phyloP scores from a whole-genome alignment of 2,329 filamentous ascomycete species.

The Xylariaceae sp. region DNA sequence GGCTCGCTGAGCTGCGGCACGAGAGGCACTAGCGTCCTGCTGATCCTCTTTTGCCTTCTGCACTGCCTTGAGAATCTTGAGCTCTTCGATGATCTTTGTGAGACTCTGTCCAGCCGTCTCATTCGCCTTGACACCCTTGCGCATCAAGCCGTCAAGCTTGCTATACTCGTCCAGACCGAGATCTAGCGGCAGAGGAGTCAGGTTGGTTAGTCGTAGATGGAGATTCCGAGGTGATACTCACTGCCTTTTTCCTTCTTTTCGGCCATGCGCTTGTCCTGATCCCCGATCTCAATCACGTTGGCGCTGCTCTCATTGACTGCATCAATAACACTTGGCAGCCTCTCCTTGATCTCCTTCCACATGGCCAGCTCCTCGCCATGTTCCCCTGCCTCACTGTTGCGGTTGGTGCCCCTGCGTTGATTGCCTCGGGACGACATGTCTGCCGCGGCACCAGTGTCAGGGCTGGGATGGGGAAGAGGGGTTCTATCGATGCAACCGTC shows the following conservation, averaged over 20 bases:
- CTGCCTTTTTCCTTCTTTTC: conserved; percentile 30
- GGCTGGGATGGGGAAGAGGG: too few species aligned
- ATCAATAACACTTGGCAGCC: conserved; percentile 30
- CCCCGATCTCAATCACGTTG: conserved; percentile 32
- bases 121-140: conserved; percentile 30
- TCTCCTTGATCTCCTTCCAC: conserved; percentile 37
- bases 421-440: conserved; percentile 28
- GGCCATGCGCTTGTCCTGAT: conserved; percentile 35
- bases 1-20: conserved; percentile 20
- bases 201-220: too few species aligned
- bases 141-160: conserved; percentile 28
- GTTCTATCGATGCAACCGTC: too few species aligned
- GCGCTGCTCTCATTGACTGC: conserved; percentile 37
- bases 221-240: conserved; percentile 18
- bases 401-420: conserved; percentile 27
- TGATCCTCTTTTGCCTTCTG: conserved; percentile 31
- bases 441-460: background rate
- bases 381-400: conserved; percentile 33
- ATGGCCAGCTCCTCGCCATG: conserved; percentile 39
- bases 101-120: conserved; percentile 22
- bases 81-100: conserved; percentile 9
- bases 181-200: too few species aligned
- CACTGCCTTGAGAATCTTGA: background rate
- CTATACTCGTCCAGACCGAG: conserved; percentile 24
- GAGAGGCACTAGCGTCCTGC: conserved; percentile 24